Evolutionary conservation across 306 rosid genomes (phyloP), one percentile per base, ranked within the genome.

Genomic region (Cucurbita moschata): DNA sequence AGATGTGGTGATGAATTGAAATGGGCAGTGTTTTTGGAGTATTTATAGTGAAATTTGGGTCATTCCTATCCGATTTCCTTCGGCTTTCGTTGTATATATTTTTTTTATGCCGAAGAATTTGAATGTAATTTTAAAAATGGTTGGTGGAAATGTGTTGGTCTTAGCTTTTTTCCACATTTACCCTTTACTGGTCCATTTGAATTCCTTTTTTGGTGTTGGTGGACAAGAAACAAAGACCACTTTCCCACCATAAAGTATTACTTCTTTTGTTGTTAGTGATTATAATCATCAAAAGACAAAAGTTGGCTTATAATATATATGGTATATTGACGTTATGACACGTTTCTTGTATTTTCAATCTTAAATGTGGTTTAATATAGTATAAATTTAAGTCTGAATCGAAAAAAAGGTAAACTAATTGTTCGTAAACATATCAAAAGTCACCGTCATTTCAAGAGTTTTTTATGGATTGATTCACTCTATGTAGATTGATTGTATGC

Each of bases 11-110:
- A 23, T 60, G 77, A 12, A 46, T 59, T 44, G 38, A 75, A 60
- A 64, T 47, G 51, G 16, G 56, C 19, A 46, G 60, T 26, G 68
- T n/a, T 62, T 21, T 75, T 60, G 38, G 16, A n/a, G 78, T 75
- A 60, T 49, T 75, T 75, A 75, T 75, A 75, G 72, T 46, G 49
- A 47, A 59, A 5, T 61, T 15, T 43, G 65, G 35, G 30, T 35
- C n/a, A 43, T 63, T 3, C 55, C 30, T 75, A 18, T 35, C 21
- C 63, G 21, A 23, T 58, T 69, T 68, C 73, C 57, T 23, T 69
- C 37, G 4, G 44, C 43, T 49, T 69, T 69, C 73, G 7, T 67
- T 64, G 55, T 9, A 1, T 23, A 0, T 64, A 8, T 30, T 0
- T 43, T 19, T 12, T 14, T 26, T 44, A 23, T 43, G 49, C 35